phyloP scores from a whole-genome alignment of 257 asterid species.

The Lycium barbarum region DNA sequence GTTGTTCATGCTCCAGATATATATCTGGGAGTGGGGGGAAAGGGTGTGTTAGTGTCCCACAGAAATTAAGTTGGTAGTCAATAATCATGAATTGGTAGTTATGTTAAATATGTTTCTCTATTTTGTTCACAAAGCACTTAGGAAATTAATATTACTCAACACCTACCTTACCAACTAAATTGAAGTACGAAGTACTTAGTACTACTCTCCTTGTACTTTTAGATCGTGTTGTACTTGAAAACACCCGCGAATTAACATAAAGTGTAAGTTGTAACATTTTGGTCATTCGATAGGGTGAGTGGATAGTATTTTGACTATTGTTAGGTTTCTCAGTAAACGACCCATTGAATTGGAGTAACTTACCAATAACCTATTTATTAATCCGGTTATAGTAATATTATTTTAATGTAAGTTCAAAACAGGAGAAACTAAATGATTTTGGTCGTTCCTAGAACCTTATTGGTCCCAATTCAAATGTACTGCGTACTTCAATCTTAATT shows the following conservation, averaged over 20 bases:
- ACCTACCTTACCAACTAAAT: background rate
- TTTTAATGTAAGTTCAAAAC: background rate
- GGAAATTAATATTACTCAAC: background rate
- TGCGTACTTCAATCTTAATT: background rate
- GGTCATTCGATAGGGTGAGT: background rate
- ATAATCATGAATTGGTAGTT: background rate
- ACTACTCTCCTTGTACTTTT: background rate
- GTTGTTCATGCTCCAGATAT: no score
- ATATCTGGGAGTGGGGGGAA: no score
- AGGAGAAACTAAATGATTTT: background rate
- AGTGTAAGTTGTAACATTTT: background rate
- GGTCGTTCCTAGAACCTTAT: background rate
- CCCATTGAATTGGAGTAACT: background rate
- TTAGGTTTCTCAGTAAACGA: background rate
- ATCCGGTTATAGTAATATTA: background rate
- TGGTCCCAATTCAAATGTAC: background rate
- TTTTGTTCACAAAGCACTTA: background rate
- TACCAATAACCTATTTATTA: background rate
- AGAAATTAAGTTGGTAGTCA: background rate
- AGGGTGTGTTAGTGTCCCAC: no score
- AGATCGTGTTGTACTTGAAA: background rate
- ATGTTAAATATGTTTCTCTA: background rate
- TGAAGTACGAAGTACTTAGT: background rate
- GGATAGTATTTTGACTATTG: background rate
- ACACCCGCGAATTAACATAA: background rate